Base-by-base conservation (phyloP, 192 early-diverging fungal genomes). In the Coemansia sp. region DNA sequence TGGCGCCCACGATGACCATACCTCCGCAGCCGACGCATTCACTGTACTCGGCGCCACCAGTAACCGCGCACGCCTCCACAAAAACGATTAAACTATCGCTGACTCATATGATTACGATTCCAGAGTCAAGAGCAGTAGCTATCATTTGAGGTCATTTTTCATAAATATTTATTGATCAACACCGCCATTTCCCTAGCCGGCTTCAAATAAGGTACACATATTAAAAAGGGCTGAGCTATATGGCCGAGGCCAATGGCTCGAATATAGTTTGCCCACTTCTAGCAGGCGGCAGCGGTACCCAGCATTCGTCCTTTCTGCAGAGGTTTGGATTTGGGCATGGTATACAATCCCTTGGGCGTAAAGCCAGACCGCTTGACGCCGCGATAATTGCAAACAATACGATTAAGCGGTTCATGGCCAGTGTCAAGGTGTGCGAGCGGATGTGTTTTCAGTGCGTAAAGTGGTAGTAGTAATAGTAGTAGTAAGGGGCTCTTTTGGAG, bases 301-400 rank as follows among this genome's bases (percentile, higher is more conserved):
- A 79, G 65, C 77, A 79, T 6, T 79, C 77, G 59, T 79, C 71
- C 39, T 70, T 70, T 60, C 60, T 69, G 61, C 64, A 70, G 6
- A 74, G 35, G 17, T 65, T 61, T 11, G 77, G 68, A 24, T 60
- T 71, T n/a, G 77, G 71, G 17, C 77, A 79, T 7, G 77, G 77
- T 15, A 74, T 63, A 32, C 77, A 79, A 1, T 79, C 77, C 22
- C 64, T 62, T 19, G 39, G 63, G 14, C 20, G 59, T 12, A 74
- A 22, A 17, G 64, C 64, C 24, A 64, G 32, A 4, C 60, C 71
- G 29, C 66, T 22, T 24, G 19, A 40, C 40, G 17, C 49, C 12
- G 40, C 24, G 22, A 32, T 38, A 60, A 49, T 1, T n/a, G 47
- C 7, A 9, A 64, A 37, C 10, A 62, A 6, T 20, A 41, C 20